Percentiles rank a stretch among this genome's conserved stretches.
phyloP scores from a whole-genome alignment of 2,329 filamentous ascomycete species.

The Sordariomycetes sp. region DNA sequence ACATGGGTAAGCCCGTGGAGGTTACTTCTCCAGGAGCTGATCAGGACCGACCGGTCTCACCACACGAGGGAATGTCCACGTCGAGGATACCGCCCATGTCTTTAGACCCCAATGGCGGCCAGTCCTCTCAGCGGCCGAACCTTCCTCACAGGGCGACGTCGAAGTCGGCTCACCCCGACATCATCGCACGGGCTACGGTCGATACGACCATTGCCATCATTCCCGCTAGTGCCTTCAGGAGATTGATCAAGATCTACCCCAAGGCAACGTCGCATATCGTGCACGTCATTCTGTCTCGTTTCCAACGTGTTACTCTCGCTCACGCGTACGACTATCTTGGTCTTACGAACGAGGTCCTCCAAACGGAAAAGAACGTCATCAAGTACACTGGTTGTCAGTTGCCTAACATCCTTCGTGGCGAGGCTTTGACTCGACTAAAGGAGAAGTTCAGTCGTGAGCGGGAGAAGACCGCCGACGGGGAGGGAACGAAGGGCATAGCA shows the following conservation, averaged over 20 bases:
- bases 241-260: constrained; percentile 87
- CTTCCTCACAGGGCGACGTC: constrained; percentile 36
- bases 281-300: constrained; percentile 88
- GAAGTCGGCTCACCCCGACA: constrained; percentile 88
- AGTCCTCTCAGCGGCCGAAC: constrained; percentile 22
- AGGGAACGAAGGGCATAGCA: constrained; percentile 81
- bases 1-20: constrained; percentile 5
- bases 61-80: constrained; percentile 1
- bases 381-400: constrained; percentile 86
- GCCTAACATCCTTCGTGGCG: constrained; percentile 80
- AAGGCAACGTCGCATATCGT: constrained; percentile 96
- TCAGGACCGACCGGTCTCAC: not conserved
- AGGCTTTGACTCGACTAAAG: constrained; percentile 75
- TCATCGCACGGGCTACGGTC: constrained; percentile 89
- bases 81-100: constrained; percentile 66
- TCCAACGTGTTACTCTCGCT: constrained; percentile 88
- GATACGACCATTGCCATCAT: constrained; percentile 99
- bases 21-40: not conserved
- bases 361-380: constrained; percentile 89
- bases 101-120: constrained; percentile 54
- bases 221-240: constrained; percentile 87
- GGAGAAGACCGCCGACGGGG: constrained; percentile 71
- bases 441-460: constrained; percentile 85
- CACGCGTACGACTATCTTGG: constrained; percentile 94
- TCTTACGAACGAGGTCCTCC: constrained; percentile 80